A percentile compares a stretch with the other conserved stretches of the same genome.
These are phyloP conservation scores for Oehlia diaphana DNA, from an alignment of 192 early-diverging fungal species.

Conservation along the genomic window DNA sequence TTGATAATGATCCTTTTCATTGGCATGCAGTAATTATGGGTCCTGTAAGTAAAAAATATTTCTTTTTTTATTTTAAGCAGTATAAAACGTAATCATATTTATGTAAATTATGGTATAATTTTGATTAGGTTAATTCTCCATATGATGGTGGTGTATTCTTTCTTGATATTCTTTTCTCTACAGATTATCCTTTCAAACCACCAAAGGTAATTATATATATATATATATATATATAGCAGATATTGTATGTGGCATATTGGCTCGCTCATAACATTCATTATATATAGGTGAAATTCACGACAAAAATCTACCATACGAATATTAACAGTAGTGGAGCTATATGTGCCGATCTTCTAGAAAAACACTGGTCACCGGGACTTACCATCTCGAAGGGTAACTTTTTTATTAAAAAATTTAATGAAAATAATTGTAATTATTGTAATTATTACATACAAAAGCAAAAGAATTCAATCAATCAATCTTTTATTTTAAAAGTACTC, in stretches of 20 bases:
- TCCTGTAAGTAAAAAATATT: slow-evolving; percentile 60
- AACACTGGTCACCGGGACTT: slow-evolving; percentile 98
- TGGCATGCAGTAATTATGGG: slow-evolving; percentile 99
- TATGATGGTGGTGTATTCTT: slow-evolving; percentile 96
- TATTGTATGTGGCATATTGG: background rate
- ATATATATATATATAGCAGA: background rate
- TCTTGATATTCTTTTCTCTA: slow-evolving; percentile 96
- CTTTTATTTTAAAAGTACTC: slow-evolving; percentile 58
- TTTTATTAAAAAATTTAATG: background rate
- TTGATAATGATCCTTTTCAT: slow-evolving; percentile 88
- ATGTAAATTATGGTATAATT: background rate
- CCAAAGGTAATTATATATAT: slow-evolving; percentile 93
- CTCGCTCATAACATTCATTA: background rate
- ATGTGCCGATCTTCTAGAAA: slow-evolving; percentile 95
- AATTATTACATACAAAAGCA: background rate
- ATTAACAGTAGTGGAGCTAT: slow-evolving; percentile 98
- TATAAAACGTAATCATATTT: too few relatives aligned
- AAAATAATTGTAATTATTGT: background rate
- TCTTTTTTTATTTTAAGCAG: background rate
- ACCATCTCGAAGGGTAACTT: slow-evolving; percentile 88
- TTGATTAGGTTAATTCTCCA: slow-evolving; percentile 78
- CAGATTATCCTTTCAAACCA: slow-evolving; percentile 98
- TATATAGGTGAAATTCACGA: slow-evolving; percentile 86
- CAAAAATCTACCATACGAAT: slow-evolving; percentile 98
- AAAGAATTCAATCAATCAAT: background rate